Evolutionary conservation across 768 basidiomycete genomes (phyloP), one percentile per base, ranked within the genome.

Genomic region (Pleurotus platypus): DNA sequence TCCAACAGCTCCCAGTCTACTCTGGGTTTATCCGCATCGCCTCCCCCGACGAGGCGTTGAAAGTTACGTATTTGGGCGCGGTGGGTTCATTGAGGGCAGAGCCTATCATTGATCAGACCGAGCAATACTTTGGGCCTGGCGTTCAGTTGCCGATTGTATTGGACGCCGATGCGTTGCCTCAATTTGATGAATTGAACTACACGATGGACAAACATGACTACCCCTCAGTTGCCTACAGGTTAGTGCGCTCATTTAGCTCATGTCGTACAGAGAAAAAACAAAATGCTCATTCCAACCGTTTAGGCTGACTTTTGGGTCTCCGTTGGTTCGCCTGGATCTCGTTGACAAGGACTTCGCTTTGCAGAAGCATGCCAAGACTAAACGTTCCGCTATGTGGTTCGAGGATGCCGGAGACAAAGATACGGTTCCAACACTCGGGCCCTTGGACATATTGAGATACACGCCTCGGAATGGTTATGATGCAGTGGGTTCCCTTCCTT

Each of bases 11-110:
- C 58, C 81, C 81, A 16, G 68, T 80, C 49, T 81, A 78, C 67
- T 78, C 78, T n/a, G 81, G 80, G 2, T 80, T 70, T 67, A 75
- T 83, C 18, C 69, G 72, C 40, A 58, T 72, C 20, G 64, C 66
- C 55, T 68, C 63, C 35, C 60, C 60, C 5, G 50, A 57, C 11
- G 68, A 72, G 56, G 69, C 61, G 24, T 62, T 68, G 46, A 64
- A 70, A 18, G 64, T 71, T 6, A 67, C 75, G 0, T 79, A 76
- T 61, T 63, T 78, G 16, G 78, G 77, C 9, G 60, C 76, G n/a
- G 73, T 69, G 0, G 72, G 69, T 0, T 58, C 65, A 4, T 66
- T 78, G 45, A 68, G 66, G 53, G 66, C 72, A 30, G 63, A 64
- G 54, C 66, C 64, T 3, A 65, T 78, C 40, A 60, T 79, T 46